Evolutionary conservation across 1,139 yeast genomes (phyloP).

Genomic region (Candida freyschussii): DNA sequence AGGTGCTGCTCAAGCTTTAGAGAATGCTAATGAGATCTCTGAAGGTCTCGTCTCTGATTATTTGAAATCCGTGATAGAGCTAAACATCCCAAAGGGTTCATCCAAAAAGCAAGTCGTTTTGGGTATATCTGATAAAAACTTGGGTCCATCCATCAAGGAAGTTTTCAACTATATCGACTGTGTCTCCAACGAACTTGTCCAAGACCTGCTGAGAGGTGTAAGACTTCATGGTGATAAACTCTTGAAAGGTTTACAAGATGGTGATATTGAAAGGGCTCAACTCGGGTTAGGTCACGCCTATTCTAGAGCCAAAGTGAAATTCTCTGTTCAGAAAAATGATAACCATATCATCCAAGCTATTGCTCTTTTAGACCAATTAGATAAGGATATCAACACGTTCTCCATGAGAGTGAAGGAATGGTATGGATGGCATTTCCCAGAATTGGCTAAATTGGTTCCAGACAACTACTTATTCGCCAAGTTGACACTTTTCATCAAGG

Average conservation of each 20-base stretch:
- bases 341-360: conserved; percentile 98
- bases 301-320: conserved; percentile 98
- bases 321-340: conserved; percentile 96
- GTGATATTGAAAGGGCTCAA: conserved; percentile 97
- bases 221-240: conserved; percentile 87
- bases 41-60: conserved; percentile 95
- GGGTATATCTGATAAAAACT: conserved; percentile 91
- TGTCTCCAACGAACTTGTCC: conserved; percentile 85
- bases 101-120: conserved; percentile 64
- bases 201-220: conserved; percentile 92
- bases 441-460: conserved; percentile 89
- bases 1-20: conserved; percentile 98
- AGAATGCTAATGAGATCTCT: conserved; percentile 95
- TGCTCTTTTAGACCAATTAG: conserved; percentile 93
- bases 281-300: conserved; percentile 98
- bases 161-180: conserved; percentile 84
- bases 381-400: conserved; percentile 94
- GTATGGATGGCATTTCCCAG: conserved; percentile 99
- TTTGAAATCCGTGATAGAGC: conserved; percentile 81
- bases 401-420: conserved; percentile 99
- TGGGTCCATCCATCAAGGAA: conserved; percentile 97
- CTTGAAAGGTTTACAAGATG: conserved; percentile 86
- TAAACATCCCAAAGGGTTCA: conserved; percentile 85
- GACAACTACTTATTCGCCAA: conserved; percentile 89
- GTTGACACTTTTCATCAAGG: conserved; percentile 77